Evolutionary conservation across 768 basidiomycete species (phyloP).

Genomic region (Naganishia friedmannii): DNA sequence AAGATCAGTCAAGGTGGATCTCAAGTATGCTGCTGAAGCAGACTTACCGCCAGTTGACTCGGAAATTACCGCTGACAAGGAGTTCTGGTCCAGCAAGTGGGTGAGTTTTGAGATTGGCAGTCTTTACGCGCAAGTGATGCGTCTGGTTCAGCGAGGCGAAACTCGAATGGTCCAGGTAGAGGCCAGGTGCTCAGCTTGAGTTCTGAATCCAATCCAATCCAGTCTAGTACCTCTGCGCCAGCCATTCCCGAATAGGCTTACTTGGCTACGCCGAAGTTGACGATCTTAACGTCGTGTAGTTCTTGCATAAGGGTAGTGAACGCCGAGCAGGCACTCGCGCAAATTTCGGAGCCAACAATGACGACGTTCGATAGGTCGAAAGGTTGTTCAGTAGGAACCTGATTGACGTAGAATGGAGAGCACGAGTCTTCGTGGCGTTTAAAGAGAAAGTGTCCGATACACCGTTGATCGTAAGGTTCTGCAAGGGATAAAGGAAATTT

Average conservation of each 20-base stretch:
- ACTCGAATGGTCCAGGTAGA: slow-evolving; percentile 47
- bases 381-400: slow-evolving; percentile 38
- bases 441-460: background rate
- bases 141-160: no score
- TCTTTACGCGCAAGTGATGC: background rate
- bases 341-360: slow-evolving; percentile 49
- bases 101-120: slow-evolving; percentile 25
- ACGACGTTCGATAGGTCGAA: slow-evolving; percentile 22
- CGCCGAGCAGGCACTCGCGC: slow-evolving; percentile 65
- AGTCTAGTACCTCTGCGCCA: slow-evolving; percentile 65
- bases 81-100: slow-evolving; percentile 20
- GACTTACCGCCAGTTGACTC: slow-evolving; percentile 29
- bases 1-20: background rate
- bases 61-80: slow-evolving; percentile 23
- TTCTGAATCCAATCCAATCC: slow-evolving; percentile 62
- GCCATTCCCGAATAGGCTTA: slow-evolving; percentile 63
- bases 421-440: slow-evolving; percentile 14
- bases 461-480: slow-evolving; percentile 16
- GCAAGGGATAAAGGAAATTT: slow-evolving; percentile 1
- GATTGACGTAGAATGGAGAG: slow-evolving; percentile 7
- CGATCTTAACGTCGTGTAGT: slow-evolving; percentile 71
- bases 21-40: no score
- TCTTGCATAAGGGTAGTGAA: slow-evolving; percentile 65
- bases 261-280: slow-evolving; percentile 93
- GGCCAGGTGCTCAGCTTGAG: slow-evolving; percentile 52